Evolutionary conservation across 169 alveolate species (phyloP).

Genomic region (Eimeria falciformis): DNA sequence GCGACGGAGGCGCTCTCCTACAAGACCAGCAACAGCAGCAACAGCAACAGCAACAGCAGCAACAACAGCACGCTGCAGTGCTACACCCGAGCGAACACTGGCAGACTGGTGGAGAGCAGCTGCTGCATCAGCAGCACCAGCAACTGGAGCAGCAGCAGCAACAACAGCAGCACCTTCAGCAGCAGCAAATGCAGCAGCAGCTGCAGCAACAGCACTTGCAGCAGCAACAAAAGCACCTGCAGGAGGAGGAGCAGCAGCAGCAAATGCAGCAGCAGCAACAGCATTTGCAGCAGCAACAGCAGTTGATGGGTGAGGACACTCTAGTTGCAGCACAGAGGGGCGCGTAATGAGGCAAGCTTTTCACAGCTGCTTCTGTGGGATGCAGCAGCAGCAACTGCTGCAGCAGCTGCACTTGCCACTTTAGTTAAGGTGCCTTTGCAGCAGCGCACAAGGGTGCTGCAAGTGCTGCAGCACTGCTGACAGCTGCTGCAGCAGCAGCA

Average conservation of each 20-base stretch:
- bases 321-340: background rate
- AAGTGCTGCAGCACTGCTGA: background rate
- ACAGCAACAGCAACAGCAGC: background rate
- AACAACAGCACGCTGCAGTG: background rate
- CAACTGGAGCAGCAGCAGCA: constrained; percentile 56
- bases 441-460: no score
- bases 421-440: no score
- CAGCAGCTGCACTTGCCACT: background rate
- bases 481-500: background rate
- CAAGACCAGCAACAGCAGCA: background rate
- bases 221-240: constrained; percentile 21
- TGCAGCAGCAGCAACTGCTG: background rate
- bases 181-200: constrained; percentile 51
- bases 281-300: background rate
- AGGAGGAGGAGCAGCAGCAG: background rate
- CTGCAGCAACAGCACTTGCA: constrained; percentile 24
- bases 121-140: constrained; percentile 10
- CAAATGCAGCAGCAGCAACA: background rate
- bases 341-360: background rate
- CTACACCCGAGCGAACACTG: background rate
- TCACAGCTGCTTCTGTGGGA: no score
- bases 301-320: background rate
- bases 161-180: constrained; percentile 54
- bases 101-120: constrained; percentile 33
- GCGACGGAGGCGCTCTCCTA: background rate